Evolutionary conservation across 768 basidiomycete species (phyloP), one percentile per base, ranked within the genome.

Genomic region (Holtermanniella nyarrowii): DNA sequence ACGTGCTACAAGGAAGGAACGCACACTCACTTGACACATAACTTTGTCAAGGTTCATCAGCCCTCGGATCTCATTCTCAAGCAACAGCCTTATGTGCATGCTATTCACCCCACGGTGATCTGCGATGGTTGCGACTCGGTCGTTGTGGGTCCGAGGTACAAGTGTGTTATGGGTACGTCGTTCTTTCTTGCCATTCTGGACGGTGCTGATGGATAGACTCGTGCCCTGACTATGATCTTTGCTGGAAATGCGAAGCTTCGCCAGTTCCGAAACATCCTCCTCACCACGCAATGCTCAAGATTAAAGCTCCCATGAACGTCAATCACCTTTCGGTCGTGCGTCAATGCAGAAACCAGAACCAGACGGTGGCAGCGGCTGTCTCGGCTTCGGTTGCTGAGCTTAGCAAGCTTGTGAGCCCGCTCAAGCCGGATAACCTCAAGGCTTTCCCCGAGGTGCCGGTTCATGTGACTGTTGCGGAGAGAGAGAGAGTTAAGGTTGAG

Each of bases 221-320:
- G 31, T 73, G 72, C 54, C 62, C 66, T 16, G 71, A 73, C 53
- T 71, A 65, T 48, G 72, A 73, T 50, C 61, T 72, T 2, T 72
- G 71, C 52, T 66, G 65, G 31, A 52, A 56, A 21, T 72, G 69
- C 62, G 71, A 72, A 51, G 53, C 63, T 1, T 21, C 56, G 1
- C 65, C 69, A 5, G 54, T 58, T 25, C 50, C 58, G 1, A 50
- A 54, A 2, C 71, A 72, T 52, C 66, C 68, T 4, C 48, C 39
- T 3, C 48, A 60, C 23, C 71, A 72, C 50, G 63, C 65, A 2
- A 63, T 72, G 62, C 59, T 72, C 50, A 72, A 72, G 59, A 64
- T 62, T 41, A 69, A 65, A 49, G 52, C 63, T 21, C 57, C 60
- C 7, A 52, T 59, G 23, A 49, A 42, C 16, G 37, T 61, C 21